Base-by-base conservation (phyloP, 2,329 filamentous ascomycete genomes). In the Pseudogymnoascus pannorum region DNA sequence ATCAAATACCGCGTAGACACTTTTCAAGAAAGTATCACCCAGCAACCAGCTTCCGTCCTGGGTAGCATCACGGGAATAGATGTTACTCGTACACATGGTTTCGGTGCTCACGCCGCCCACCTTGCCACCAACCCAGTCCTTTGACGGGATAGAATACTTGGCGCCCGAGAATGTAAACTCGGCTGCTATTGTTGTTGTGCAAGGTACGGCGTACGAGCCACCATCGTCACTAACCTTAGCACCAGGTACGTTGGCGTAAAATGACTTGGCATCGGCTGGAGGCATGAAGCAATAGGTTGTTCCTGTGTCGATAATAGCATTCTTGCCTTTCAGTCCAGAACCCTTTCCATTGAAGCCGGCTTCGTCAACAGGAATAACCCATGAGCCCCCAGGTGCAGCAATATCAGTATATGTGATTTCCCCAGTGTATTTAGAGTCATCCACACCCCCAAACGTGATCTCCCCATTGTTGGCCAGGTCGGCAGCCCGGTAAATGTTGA, bases 1-100 rank as follows among this genome's bases (percentile, higher is more conserved):
- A 72, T 96, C 92, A 71, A 95, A 96, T 22, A 94, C 87, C 1
- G 85, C 79, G 71, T 96, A 96, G 14, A 96, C 91, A 67, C 95
- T 96, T 77, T 95, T 96, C 64, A 96, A 75, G 68, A 96, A 96
- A 0, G 88, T 84, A 66, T 92, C 91, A 1, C 92, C 92, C 1
- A 96, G 74, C n/a, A 96, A 78, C 91, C 91, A 96, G 26, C 85
- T 68, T 67, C 77, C 65, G 12, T 64, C 79, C 0, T 79, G 75
- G 54, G 91, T 86, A 12, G 89, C 84, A 70, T 87, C 82, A 24
- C 85, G 80, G 1, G 88, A 89, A 60, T 91, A 87, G 35, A 96
- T 83, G 68, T 89, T 92, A 72, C 89, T 92, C 16, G 83, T 80
- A 70, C 85, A 88, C 26, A 72, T 72, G 26, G 78, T 79, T 26